Evolutionary conservation across 345 rosid genomes (phyloP), one percentile per base, ranked within the genome.

Genomic region (Syzygium grande): DNA sequence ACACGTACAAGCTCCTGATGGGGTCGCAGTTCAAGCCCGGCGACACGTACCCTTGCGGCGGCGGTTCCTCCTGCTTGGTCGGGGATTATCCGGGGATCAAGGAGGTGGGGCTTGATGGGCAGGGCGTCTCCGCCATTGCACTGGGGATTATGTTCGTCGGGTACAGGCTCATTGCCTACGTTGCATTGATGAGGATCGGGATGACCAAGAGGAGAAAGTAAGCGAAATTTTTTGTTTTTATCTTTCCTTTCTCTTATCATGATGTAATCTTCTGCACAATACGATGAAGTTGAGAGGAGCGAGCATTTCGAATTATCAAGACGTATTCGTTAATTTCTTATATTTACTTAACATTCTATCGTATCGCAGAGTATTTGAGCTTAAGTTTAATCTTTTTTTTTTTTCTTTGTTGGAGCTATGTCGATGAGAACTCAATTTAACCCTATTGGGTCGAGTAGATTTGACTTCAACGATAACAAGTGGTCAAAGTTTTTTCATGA

Each of bases 121-220:
- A 90, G 41, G 51, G 52, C 46, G 15, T 89, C 5, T 84, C 91
- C 34, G 90, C 86, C 13, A 51, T 90, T 52, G 95, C 92, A 19
- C 84, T 94, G 56, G 92, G 84, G 12, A 27, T 92, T 23, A 94
- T 93, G 95, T 52, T 93, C 55, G 84, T 92, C 46, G 91, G 90
- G 29, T 94, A 90, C 49, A 84, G 95, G 87, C 53, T 93, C 9
- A n/a, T 91, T 87, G 95, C 96, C 59, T 95, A 91, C 87, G 14
- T 91, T 85, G 95, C 93, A 30, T 91, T 91, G 29, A 90, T 86
- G 89, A 91, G 93, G 89, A 85, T 92, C 19, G 96, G 94, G 41
- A 86, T 56, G 17, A 46, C 89, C 51, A 92, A 85, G 46, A 88
- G 68, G 51, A 53, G 77, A 52, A 68, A 73, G 21, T 85, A 54